Percentiles rank a stretch among this genome's conserved stretches.
phyloP scores from a whole-genome alignment of 306 rosid genomes.

The Bauhinia variegata region DNA sequence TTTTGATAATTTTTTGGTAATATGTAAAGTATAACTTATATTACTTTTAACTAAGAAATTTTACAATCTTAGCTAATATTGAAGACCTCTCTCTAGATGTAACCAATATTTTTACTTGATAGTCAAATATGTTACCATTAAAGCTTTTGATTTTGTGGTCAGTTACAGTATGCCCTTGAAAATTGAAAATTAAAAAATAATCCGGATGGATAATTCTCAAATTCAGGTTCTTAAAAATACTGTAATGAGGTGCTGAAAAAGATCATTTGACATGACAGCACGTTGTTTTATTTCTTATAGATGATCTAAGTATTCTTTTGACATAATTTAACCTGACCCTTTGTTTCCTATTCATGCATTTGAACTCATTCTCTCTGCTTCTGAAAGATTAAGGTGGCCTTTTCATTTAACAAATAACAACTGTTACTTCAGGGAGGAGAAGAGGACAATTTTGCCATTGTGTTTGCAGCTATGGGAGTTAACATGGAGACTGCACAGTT shows the following conservation, averaged over 20 bases:
- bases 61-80: conserved; percentile 1
- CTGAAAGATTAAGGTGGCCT: conserved; percentile 4
- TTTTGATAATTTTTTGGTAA: too few species aligned
- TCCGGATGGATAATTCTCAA: conserved; percentile 2
- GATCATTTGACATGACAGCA: conserved; percentile 18
- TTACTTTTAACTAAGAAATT: neutral
- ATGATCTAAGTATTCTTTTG: conserved; percentile 20
- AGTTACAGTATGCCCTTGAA: neutral
- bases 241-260: conserved; percentile 2
- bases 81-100: conserved; percentile 12
- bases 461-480: conserved; percentile 99
- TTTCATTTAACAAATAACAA: too few species aligned
- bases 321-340: conserved; percentile 12
- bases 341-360: conserved; percentile 16
- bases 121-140: conserved; percentile 1
- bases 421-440: conserved; percentile 59
- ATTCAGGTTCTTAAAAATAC: conserved; percentile 14
- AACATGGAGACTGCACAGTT: conserved; percentile 99
- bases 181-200: conserved; percentile 14
- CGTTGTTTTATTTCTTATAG: conserved; percentile 17
- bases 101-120: neutral
- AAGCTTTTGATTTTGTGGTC: conserved; percentile 10
- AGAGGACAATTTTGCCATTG: conserved; percentile 98
- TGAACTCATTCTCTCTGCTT: conserved; percentile 4
- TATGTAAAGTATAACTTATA: neutral